A percentile compares a stretch with the other conserved stretches of the same genome.
Conservation (phyloP, 148 eudicot genomes). For the Oxyria digyna region DNA sequence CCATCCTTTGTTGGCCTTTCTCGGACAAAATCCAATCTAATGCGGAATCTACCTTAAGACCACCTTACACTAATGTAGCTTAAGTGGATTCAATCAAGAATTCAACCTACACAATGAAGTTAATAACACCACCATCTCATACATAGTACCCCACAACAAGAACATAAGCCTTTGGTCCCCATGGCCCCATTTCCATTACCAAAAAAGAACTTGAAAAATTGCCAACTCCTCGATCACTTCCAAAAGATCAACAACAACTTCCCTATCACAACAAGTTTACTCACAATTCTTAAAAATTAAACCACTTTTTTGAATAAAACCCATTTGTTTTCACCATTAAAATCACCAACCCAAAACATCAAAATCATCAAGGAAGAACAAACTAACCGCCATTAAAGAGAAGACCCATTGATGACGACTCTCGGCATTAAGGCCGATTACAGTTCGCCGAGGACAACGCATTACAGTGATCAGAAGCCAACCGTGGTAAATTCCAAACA, state of each 20-base stretch:
- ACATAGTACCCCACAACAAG: neutral
- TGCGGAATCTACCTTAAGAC: neutral
- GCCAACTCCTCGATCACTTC: no score
- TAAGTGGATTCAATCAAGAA: neutral
- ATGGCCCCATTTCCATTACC: neutral
- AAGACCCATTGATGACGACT: slow-evolving; percentile 51
- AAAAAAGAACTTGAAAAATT: no score
- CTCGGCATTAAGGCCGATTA: slow-evolving; percentile 60
- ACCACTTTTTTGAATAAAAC: neutral
- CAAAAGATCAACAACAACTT: neutral
- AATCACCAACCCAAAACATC: neutral
- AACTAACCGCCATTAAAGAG: slow-evolving; percentile 53
- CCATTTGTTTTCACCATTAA: neutral
- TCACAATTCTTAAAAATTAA: neutral
- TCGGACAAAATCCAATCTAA: neutral
- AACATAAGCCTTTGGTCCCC: neutral
- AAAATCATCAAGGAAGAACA: neutral
- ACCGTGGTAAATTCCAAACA: slow-evolving; percentile 39
- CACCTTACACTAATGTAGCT: neutral
- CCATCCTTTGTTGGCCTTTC: neutral
- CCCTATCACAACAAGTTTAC: neutral
- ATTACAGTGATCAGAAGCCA: slow-evolving; percentile 42
- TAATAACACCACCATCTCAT: neutral
- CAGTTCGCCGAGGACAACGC: slow-evolving; percentile 43
- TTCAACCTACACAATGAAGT: neutral